These are phyloP conservation scores for Pseudocercospora macadamiae DNA, from an alignment of 2,329 filamentous ascomycete species.

Conservation along the genomic window DNA sequence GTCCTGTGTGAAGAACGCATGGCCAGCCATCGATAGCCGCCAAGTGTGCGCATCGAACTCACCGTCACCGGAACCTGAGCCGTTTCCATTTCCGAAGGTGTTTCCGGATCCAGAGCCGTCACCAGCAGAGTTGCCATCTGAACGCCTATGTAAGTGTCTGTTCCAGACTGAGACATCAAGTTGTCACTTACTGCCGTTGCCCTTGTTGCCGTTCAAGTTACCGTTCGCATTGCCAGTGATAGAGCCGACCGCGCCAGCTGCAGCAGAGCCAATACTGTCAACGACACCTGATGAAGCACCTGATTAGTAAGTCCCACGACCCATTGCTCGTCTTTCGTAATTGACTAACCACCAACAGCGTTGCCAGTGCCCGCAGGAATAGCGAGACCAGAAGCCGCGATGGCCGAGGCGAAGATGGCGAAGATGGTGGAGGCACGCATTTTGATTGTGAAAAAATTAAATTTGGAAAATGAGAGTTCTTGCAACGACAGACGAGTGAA, in stretches of 20 bases:
- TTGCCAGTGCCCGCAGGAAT: background rate
- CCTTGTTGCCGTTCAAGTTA: conserved; percentile 6
- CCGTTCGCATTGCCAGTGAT: background rate
- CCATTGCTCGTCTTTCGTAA: too few species aligned
- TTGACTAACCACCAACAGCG: background rate
- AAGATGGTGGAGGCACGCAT: conserved; percentile 8
- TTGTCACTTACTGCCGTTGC: conserved; percentile 1
- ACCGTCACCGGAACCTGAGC: background rate
- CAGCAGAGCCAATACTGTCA: background rate
- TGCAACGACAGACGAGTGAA: background rate
- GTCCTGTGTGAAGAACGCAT: too few species aligned
- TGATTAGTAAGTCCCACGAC: too few species aligned
- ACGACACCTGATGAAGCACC: too few species aligned
- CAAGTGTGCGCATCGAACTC: background rate
- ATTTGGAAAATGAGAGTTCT: background rate
- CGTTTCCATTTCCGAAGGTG: background rate
- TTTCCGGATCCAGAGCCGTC: conserved; percentile 5
- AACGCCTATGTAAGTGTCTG: background rate
- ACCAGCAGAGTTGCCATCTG: conserved; percentile 5
- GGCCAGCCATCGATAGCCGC: too few species aligned
- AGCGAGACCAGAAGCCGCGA: conserved; percentile 3
- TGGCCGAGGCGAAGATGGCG: conserved; percentile 6
- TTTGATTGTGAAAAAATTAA: background rate
- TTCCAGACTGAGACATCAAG: background rate
- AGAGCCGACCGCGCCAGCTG: background rate